phyloP scores from a whole-genome alignment of 2,329 filamentous ascomycete genomes.

The Claviceps citrina region DNA sequence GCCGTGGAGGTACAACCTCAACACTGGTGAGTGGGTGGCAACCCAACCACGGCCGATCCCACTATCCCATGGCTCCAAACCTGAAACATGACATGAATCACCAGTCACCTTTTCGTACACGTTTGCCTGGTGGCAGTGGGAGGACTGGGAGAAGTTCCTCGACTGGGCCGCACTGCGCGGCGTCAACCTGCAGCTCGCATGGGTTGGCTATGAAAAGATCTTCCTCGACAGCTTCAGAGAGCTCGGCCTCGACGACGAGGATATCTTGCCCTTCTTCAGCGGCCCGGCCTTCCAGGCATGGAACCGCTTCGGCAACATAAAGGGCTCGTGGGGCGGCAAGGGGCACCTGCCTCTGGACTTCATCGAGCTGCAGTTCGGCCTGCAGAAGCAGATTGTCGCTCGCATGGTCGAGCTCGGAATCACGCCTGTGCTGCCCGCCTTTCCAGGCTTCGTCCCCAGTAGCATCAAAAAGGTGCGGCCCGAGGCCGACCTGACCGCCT shows the following conservation, averaged over 20 bases:
- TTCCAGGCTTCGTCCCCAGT: conserved; percentile 33
- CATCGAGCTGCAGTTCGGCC: conserved; percentile 30
- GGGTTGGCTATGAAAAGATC: conserved; percentile 36
- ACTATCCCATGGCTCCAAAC: not conserved
- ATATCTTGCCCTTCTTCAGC: conserved; percentile 31
- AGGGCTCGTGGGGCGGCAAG: conserved; percentile 30
- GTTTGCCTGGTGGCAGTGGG: conserved; percentile 34
- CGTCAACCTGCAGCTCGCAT: conserved; percentile 35
- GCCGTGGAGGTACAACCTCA: conserved; percentile 28
- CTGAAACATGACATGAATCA: not conserved
- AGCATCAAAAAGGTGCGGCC: conserved; percentile 26
- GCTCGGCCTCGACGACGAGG: conserved; percentile 26
- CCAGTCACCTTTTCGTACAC: conserved; percentile 38
- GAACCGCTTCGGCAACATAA: conserved; percentile 40
- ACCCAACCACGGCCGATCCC: not conserved
- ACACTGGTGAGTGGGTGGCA: conserved; percentile 22
- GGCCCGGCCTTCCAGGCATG: conserved; percentile 36
- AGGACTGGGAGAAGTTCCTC: conserved; percentile 36
- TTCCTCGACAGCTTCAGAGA: conserved; percentile 31
- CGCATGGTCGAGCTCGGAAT: conserved; percentile 38
- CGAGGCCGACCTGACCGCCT: conserved; percentile 26
- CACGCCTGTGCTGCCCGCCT: conserved; percentile 34
- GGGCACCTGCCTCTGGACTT: conserved; percentile 25
- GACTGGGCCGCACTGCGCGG: conserved; percentile 38
- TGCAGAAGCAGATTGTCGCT: conserved; percentile 32